phyloP scores from a whole-genome alignment of 129 eudicot species.

The Rutidosis leptorrhynchoides region DNA sequence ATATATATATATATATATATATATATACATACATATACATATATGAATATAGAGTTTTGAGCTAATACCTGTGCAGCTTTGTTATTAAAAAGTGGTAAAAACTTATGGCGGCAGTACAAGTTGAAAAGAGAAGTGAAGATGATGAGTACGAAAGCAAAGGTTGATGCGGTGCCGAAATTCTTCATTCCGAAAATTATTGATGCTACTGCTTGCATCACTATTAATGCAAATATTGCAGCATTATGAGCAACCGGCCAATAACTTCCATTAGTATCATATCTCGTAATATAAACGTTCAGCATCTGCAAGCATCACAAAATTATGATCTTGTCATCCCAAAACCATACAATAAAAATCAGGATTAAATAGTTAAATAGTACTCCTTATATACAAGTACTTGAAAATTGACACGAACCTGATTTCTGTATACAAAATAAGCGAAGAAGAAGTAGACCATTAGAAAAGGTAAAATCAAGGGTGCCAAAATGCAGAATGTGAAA shows the following conservation, averaged over 20 bases:
- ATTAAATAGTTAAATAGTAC: not conserved
- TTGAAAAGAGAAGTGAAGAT: slow-evolving; percentile 65
- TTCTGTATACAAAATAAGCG: slow-evolving; percentile 83
- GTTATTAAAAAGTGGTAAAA: slow-evolving; percentile 56
- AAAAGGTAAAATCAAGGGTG: slow-evolving; percentile 85
- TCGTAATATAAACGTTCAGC: slow-evolving; percentile 70
- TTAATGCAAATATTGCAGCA: slow-evolving; percentile 68
- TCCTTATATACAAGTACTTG: no score
- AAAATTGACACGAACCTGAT: slow-evolving; percentile 50
- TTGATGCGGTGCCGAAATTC: slow-evolving; percentile 50
- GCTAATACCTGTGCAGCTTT: slow-evolving; percentile 59
- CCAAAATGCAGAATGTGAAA: slow-evolving; percentile 58
- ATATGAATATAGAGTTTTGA: no score
- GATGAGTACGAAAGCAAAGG: slow-evolving; percentile 55
- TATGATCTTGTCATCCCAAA: not conserved
- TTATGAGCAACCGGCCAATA: slow-evolving; percentile 86
- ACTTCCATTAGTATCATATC: slow-evolving; percentile 73
- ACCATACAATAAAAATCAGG: not conserved
- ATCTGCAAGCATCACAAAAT: slow-evolving; percentile 49
- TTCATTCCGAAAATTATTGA: slow-evolving; percentile 67
- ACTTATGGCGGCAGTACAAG: slow-evolving; percentile 74
- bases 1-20: no score
- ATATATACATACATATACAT: no score
- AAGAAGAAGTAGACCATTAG: slow-evolving; percentile 78
- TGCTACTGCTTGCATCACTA: slow-evolving; percentile 77